Percentiles rank a stretch among this genome's conserved stretches.
phyloP scores from a whole-genome alignment of 306 rosid species.

The Notholithocarpus densiflorus region DNA sequence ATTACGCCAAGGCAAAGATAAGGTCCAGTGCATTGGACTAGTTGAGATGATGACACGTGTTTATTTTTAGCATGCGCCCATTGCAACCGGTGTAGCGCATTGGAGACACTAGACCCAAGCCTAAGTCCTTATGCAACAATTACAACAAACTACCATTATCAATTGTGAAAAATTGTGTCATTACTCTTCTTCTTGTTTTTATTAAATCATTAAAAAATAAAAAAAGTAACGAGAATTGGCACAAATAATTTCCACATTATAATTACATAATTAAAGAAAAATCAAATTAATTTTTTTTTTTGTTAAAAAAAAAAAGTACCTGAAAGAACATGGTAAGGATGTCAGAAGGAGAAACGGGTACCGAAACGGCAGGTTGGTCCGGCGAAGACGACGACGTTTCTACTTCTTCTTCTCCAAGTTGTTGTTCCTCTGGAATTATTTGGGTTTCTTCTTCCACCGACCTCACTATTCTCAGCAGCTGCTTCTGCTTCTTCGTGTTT shows the following conservation, averaged over 20 bases:
- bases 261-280: slow-evolving; percentile 6
- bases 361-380: slow-evolving; percentile 61
- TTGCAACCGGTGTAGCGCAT: too few relatives aligned
- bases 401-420: slow-evolving; percentile 23
- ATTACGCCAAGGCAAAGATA: too few relatives aligned
- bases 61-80: too few relatives aligned
- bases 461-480: slow-evolving; percentile 25
- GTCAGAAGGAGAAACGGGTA: slow-evolving; percentile 75
- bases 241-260: not conserved
- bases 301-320: slow-evolving; percentile 27
- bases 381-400: slow-evolving; percentile 29
- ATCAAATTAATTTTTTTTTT: too few relatives aligned
- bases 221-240: not conserved
- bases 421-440: slow-evolving; percentile 30
- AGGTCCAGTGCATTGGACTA: too few relatives aligned
- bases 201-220: too few relatives aligned
- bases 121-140: too few relatives aligned
- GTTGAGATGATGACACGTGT: too few relatives aligned
- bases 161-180: too few relatives aligned
- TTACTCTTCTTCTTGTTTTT: too few relatives aligned
- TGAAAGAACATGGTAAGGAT: slow-evolving; percentile 82
- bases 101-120: too few relatives aligned
- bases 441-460: slow-evolving; percentile 40
- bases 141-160: too few relatives aligned
- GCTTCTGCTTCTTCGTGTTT: slow-evolving; percentile 13